Evolutionary conservation across 225 moss, liverwort and hornwort genomes (phyloP), one percentile per base, ranked within the genome.

Genomic region (Sphagnum contortum): DNA sequence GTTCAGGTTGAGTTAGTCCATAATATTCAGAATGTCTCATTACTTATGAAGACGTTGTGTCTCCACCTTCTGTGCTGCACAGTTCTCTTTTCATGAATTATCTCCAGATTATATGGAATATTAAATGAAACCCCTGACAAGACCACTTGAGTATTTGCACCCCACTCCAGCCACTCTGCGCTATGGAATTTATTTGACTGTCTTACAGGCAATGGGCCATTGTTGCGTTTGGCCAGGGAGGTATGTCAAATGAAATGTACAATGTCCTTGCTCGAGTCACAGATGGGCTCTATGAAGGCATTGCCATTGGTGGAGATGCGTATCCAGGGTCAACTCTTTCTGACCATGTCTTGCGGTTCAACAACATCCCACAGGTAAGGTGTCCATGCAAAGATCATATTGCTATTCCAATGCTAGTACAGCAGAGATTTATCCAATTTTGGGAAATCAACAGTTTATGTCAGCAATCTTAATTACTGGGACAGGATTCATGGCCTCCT

Each of bases 191-290:
- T 29, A 29, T 29, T 29, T 29, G 29, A 29, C 29, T 29, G 29
- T 29, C 29, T 29, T 29, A 29, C 29, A 29, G 29, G 29, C 29
- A 29, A 29, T 29, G 29, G 29, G 29, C 29, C 29, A 29, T 29
- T 29, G 29, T 29, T 29, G 29, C 29, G 49, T 51, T 3, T 46
- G 65, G 56, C 54, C 74, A 85, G 65, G 94, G 94, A 48, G 94
- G 94, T 57, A 94, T 94, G 94, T 94, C 94, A 45, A 94, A 94
- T 69, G 94, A 94, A 72, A 74, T 94, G 74, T 94, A 94, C 83
- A 94, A 87, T 64, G 91, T 94, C 60, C 81, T 94, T 48, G 91
- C 94, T 55, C 82, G 94, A 53, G 94, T 94, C 57, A 94, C 94
- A 11, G 94, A 94, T 53, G 94, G 91, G n/a, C 89, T 94, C 3